Conservation (phyloP, 192 early-diverging fungal species). For the Paraglomus brasilianum region DNA sequence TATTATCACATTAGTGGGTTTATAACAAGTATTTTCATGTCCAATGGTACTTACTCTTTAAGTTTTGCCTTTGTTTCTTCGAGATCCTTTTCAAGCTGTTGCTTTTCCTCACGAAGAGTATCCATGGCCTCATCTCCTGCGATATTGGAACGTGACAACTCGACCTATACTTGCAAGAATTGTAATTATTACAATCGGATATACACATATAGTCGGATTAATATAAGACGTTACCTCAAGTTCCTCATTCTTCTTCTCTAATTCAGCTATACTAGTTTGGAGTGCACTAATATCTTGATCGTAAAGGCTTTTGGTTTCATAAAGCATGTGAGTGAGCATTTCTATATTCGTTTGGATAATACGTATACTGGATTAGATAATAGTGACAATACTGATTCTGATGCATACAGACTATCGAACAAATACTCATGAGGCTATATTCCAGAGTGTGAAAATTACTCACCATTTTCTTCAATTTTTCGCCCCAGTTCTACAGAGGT, state of each 20-base stretch:
- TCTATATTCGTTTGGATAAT: not conserved
- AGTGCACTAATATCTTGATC: constrained; percentile 48
- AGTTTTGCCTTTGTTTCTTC: constrained; percentile 35
- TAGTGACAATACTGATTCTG: not conserved
- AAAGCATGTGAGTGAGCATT: constrained; percentile 49
- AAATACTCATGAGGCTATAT: not conserved
- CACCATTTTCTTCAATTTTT: constrained; percentile 65
- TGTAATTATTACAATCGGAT: not conserved
- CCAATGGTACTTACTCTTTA: constrained; percentile 32
- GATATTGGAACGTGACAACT: constrained; percentile 40
- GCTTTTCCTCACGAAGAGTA: constrained; percentile 41
- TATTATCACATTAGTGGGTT: too few species aligned
- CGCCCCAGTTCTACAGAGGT: constrained; percentile 46
- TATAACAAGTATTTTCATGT: too few species aligned
- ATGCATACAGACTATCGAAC: not conserved
- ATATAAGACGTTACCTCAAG: constrained; percentile 37
- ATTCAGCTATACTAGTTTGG: constrained; percentile 45
- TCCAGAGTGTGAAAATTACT: not conserved
- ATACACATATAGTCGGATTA: not conserved
- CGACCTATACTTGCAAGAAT: constrained; percentile 31
- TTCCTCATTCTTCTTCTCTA: constrained; percentile 50
- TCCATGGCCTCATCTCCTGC: constrained; percentile 46
- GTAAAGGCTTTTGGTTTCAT: constrained; percentile 53
- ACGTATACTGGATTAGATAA: not conserved
- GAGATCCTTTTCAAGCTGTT: constrained; percentile 37